phyloP scores from a whole-genome alignment of 2,329 filamentous ascomycete genomes.

The Fusarium fujikuroi region DNA sequence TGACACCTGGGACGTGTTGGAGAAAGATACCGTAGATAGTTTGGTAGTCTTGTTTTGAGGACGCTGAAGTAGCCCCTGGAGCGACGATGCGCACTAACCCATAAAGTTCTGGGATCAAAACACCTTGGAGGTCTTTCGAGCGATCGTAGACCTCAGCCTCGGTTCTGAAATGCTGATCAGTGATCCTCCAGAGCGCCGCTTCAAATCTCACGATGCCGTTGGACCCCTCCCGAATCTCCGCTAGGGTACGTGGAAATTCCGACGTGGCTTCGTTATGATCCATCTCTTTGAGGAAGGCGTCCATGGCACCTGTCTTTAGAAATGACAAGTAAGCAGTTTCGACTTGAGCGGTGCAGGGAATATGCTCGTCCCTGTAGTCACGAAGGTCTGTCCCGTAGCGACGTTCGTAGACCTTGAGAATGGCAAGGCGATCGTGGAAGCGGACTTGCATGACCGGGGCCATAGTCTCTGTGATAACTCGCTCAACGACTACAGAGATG shows the following conservation, averaged over 20 bases:
- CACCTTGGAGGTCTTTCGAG: background rate
- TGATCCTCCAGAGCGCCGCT: background rate
- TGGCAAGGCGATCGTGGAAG: background rate
- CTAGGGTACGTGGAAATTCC: background rate
- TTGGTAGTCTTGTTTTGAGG: background rate
- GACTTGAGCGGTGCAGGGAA: background rate
- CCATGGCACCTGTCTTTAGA: background rate
- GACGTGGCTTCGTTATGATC: background rate
- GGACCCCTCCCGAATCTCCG: background rate
- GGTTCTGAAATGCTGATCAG: background rate
- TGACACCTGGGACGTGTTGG: background rate
- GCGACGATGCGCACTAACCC: background rate
- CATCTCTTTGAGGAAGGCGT: background rate
- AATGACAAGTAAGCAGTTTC: background rate
- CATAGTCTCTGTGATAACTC: background rate
- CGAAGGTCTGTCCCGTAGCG: background rate
- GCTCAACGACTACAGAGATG: background rate
- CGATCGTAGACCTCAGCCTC: background rate
- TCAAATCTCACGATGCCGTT: background rate
- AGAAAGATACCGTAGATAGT: background rate
- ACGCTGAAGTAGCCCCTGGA: background rate
- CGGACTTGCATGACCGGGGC: background rate
- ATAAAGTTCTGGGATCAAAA: background rate
- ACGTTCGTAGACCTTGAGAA: background rate
- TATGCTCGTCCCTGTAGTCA: background rate